A percentile compares a stretch with the other conserved stretches of the same genome.
Evolutionary conservation across 139 green algal genomes (phyloP).

Genomic region (Micractinium conductrix): DNA sequence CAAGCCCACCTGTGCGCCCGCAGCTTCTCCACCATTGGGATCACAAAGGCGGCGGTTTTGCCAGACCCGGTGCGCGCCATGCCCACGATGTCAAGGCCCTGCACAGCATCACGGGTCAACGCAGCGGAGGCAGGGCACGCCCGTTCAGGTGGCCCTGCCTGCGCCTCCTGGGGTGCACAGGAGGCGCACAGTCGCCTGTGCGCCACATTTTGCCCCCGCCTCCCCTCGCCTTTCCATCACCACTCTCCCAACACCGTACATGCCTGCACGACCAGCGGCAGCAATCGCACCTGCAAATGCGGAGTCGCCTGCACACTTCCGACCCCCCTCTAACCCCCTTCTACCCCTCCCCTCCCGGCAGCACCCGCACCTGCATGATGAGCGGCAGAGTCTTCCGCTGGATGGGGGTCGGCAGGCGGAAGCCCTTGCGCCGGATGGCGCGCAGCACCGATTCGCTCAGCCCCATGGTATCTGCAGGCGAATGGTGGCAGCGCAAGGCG

Average conservation of each 20-base stretch:
- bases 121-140: too few relatives aligned
- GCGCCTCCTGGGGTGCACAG: too few relatives aligned
- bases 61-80: slow-evolving; percentile 96
- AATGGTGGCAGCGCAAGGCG: neutral
- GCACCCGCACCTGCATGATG: slow-evolving; percentile 65
- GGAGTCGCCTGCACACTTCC: too few relatives aligned
- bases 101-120: slow-evolving; percentile 40
- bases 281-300: too few relatives aligned
- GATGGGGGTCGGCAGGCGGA: slow-evolving; percentile 95
- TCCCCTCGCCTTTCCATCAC: too few relatives aligned
- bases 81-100: slow-evolving; percentile 86
- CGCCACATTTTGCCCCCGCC: too few relatives aligned
- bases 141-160: too few relatives aligned
- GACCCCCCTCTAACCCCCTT: too few relatives aligned
- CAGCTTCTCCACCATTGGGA: slow-evolving; percentile 91
- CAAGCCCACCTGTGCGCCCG: slow-evolving; percentile 83
- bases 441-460: slow-evolving; percentile 73
- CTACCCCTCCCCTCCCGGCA: neutral
- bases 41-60: slow-evolving; percentile 97
- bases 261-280: too few relatives aligned
- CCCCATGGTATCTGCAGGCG: slow-evolving; percentile 83
- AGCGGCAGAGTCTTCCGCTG: slow-evolving; percentile 91
- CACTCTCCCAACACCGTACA: too few relatives aligned
- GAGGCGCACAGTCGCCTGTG: too few relatives aligned
- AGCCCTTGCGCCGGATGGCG: slow-evolving; percentile 92